Conservation (phyloP, 768 basidiomycete species). For the Pholiota molesta region DNA sequence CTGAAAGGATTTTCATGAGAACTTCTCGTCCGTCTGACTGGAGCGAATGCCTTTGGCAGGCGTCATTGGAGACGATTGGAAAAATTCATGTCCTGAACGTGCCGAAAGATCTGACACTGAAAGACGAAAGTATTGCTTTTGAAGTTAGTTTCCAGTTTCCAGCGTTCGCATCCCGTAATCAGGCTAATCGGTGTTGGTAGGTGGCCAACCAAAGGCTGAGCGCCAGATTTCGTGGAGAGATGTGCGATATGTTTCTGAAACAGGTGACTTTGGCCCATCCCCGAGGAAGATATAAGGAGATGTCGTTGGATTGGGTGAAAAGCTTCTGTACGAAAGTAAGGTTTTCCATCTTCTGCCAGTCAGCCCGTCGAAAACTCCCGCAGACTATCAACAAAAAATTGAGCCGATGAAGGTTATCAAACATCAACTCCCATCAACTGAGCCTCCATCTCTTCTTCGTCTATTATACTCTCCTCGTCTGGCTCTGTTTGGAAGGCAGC, state of each 20-base stretch:
- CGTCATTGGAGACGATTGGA: constrained; percentile 59
- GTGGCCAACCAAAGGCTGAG: constrained; percentile 47
- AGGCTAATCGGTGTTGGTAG: constrained; percentile 30
- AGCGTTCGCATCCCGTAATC: constrained; percentile 5
- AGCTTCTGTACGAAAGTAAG: constrained; percentile 55
- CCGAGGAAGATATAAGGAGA: constrained; percentile 33
- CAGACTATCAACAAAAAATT: constrained; percentile 26
- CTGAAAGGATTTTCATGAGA: constrained; percentile 53
- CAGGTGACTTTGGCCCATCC: constrained; percentile 35
- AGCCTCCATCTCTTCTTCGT: constrained; percentile 65
- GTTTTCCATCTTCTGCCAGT: background rate
- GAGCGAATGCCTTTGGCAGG: constrained; percentile 69
- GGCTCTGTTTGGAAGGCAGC: constrained; percentile 55
- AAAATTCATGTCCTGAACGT: constrained; percentile 18
- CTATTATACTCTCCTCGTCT: constrained; percentile 45
- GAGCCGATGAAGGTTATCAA: constrained; percentile 6
- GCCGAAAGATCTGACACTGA: constrained; percentile 3
- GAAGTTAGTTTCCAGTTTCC: constrained; percentile 13
- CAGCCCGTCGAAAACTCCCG: background rate
- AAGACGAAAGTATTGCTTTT: constrained; percentile 4
- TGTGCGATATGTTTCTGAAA: constrained; percentile 52
- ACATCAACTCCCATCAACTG: constrained; percentile 35
- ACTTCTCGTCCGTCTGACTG: constrained; percentile 54
- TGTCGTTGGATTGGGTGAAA: constrained; percentile 56
- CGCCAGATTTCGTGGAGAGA: constrained; percentile 51